A percentile compares a stretch with the other conserved stretches of the same genome.
phyloP scores from a whole-genome alignment of 192 early-diverging fungal species.

The Coemansia sp. region DNA sequence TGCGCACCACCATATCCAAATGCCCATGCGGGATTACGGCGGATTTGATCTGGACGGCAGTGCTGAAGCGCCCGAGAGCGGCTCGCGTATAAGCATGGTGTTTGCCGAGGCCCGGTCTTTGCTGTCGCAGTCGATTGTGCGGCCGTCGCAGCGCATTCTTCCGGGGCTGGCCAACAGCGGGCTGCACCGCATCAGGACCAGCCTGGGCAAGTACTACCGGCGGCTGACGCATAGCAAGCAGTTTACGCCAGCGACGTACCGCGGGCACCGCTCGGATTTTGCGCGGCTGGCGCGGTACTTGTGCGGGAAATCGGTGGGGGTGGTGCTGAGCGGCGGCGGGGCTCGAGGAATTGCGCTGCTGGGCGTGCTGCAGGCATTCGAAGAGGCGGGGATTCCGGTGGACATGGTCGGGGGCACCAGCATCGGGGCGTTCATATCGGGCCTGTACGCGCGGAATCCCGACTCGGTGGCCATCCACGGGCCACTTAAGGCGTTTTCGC shows the following conservation, averaged over 20 bases:
- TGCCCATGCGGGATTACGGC: slow-evolving; percentile 54
- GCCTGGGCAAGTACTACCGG: slow-evolving; percentile 67
- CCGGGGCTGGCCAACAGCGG: slow-evolving; percentile 27
- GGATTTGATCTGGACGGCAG: not conserved
- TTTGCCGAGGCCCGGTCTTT: slow-evolving; percentile 12
- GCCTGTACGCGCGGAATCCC: slow-evolving; percentile 85
- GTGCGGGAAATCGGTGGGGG: slow-evolving; percentile 84
- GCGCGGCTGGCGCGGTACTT: slow-evolving; percentile 86
- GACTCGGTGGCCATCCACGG: slow-evolving; percentile 88
- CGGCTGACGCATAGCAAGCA: slow-evolving; percentile 36
- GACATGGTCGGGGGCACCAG: slow-evolving; percentile 98
- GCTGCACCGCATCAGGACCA: slow-evolving; percentile 62
- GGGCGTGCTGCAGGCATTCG: slow-evolving; percentile 88
- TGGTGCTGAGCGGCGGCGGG: slow-evolving; percentile 95
- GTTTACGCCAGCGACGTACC: slow-evolving; percentile 42
- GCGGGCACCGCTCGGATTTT: slow-evolving; percentile 59
- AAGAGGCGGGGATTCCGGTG: slow-evolving; percentile 96
- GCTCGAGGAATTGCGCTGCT: slow-evolving; percentile 93
- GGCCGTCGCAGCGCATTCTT: slow-evolving; percentile 19
- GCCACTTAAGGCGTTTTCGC: slow-evolving; percentile 78
- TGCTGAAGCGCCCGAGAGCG: not conserved
- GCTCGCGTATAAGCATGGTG: not conserved
- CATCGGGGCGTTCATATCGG: slow-evolving; percentile 94
- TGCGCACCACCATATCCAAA: slow-evolving; percentile 93
- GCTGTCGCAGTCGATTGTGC: slow-evolving; percentile 20